phyloP scores from a whole-genome alignment of 169 alveolate species.

The Eimeria sp. region DNA sequence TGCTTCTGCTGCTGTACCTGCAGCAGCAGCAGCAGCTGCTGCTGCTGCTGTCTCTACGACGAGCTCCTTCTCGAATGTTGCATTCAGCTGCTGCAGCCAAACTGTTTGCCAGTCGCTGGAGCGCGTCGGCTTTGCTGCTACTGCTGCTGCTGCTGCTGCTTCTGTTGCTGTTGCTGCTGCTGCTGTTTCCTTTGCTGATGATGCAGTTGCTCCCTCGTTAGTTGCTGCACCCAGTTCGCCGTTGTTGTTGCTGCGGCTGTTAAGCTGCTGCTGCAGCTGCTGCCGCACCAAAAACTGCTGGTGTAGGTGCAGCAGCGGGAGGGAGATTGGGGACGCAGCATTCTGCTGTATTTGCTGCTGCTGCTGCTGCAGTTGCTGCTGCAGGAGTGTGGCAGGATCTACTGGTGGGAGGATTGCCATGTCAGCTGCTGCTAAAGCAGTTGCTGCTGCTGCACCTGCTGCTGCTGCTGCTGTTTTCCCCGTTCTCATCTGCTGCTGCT shows the following conservation, averaged over 20 bases:
- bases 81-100: constrained; percentile 51
- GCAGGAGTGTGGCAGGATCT: constrained; percentile 2
- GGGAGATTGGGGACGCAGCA: neutral
- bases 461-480: neutral
- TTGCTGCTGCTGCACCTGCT: no score
- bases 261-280: constrained; percentile 42
- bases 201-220: no score
- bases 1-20: no score
- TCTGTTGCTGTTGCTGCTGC: neutral
- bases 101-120: neutral
- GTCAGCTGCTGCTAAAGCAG: neutral
- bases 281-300: constrained; percentile 1
- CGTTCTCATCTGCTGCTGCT: neutral
- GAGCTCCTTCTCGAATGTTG: constrained; percentile 7
- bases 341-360: neutral
- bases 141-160: constrained; percentile 11
- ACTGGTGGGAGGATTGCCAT: neutral
- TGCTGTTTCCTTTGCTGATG: no score
- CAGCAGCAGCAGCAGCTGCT: no score
- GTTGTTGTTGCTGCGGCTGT: neutral
- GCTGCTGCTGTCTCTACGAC: neutral
- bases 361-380: constrained; percentile 26
- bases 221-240: no score
- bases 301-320: constrained; percentile 40
- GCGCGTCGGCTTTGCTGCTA: neutral